Conservation (phyloP, 176 grass and related monocot species). For the Rhynchospora pubera region DNA sequence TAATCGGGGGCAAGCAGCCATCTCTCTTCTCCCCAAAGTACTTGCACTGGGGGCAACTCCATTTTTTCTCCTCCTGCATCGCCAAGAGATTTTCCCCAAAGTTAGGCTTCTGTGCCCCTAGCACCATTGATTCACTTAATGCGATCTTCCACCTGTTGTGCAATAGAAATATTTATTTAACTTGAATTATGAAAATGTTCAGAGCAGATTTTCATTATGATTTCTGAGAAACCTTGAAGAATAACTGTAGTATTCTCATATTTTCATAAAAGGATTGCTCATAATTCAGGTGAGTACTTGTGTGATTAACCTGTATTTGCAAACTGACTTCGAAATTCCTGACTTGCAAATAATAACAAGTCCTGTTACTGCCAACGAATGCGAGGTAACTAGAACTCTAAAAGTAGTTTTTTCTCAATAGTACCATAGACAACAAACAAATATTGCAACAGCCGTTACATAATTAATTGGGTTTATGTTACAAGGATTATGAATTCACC, state of each 20-base stretch:
- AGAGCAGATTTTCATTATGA: not conserved
- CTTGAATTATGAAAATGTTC: not conserved
- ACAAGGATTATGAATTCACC: not conserved
- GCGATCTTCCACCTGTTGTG: conserved; percentile 37
- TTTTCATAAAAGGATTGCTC: not conserved
- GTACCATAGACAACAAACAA: not conserved
- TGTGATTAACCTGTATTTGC: not conserved
- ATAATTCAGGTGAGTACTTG: too few species aligned
- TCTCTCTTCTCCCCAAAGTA: conserved; percentile 48
- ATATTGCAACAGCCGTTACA: not conserved
- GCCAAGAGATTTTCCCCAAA: conserved; percentile 50
- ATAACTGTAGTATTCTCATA: not conserved
- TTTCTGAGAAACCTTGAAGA: not conserved
- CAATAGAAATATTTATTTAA: conserved; percentile 5
- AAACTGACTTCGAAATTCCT: not conserved
- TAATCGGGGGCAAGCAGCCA: conserved; percentile 18
- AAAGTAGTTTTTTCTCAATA: not conserved
- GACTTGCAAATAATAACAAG: too few species aligned
- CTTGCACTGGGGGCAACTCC: conserved; percentile 41
- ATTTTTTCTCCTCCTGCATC: conserved; percentile 28
- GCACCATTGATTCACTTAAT: conserved; percentile 39
- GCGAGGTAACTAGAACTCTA: too few species aligned
- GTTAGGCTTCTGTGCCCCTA: conserved; percentile 18
- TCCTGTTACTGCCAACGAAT: too few species aligned
- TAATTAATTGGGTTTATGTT: not conserved